Conservation (phyloP, 2,329 filamentous ascomycete species). For the Cladosporium sphaerospermum region DNA sequence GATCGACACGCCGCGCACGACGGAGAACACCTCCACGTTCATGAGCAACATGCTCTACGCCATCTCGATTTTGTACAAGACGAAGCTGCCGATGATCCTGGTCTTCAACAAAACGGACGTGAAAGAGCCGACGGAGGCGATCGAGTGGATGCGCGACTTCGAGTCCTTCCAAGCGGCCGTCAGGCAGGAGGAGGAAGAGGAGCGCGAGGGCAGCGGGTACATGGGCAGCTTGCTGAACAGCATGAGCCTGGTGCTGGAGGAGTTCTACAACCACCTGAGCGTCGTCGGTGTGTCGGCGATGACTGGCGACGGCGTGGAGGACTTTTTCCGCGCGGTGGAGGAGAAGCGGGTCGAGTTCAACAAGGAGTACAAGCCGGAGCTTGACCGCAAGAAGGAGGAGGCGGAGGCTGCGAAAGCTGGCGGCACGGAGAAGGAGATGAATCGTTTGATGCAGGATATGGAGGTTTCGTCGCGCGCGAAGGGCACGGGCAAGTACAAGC, state of each 20-base stretch:
- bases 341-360: constrained; percentile 85
- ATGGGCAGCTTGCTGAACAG: constrained; percentile 95
- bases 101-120: constrained; percentile 99
- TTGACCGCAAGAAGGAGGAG: constrained; percentile 70
- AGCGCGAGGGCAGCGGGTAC: constrained; percentile 76
- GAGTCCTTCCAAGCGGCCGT: constrained; percentile 89
- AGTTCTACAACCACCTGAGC: constrained; percentile 91
- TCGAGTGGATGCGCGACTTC: constrained; percentile 99
- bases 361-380: constrained; percentile 83
- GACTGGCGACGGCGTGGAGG: constrained; percentile 83
- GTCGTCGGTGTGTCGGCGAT: constrained; percentile 92
- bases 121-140: constrained; percentile 80
- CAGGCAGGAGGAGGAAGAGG: constrained; percentile 68
- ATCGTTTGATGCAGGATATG: constrained; percentile 95
- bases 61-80: constrained; percentile 98
- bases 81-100: constrained; percentile 94
- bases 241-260: constrained; percentile 95
- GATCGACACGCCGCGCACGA: constrained; percentile 93
- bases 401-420: constrained; percentile 69
- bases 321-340: constrained; percentile 86
- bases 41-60: constrained; percentile 99
- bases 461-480: constrained; percentile 45
- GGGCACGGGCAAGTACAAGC: constrained; percentile 27
- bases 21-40: constrained; percentile 88
- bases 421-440: constrained; percentile 71